Evolutionary conservation across 2,329 filamentous ascomycete species (phyloP).

Genomic region (Neonectria sp.): DNA sequence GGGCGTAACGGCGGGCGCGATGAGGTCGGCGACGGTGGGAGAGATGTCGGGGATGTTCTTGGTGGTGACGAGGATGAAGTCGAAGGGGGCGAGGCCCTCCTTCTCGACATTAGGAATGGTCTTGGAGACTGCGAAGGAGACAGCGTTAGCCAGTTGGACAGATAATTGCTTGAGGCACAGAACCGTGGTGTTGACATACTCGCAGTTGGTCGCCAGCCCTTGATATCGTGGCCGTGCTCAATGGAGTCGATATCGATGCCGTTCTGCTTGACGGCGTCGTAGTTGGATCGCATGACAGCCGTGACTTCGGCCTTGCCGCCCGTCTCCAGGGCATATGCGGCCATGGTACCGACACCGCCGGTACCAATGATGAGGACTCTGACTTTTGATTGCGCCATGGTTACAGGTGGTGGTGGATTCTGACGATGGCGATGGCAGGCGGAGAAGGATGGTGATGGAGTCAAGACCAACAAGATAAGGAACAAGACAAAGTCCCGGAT

Average conservation of each 20-base stretch:
- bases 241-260: slow-evolving; percentile 70
- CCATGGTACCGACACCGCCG: slow-evolving; percentile 71
- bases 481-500: background rate
- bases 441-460: background rate
- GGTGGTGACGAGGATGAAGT: slow-evolving; percentile 71
- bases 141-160: background rate
- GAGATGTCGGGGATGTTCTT: slow-evolving; percentile 71
- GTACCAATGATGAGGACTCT: slow-evolving; percentile 67
- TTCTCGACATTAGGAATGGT: slow-evolving; percentile 61
- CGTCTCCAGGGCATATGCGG: slow-evolving; percentile 67
- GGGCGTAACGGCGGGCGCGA: slow-evolving; percentile 66
- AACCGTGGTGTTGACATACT: slow-evolving; percentile 46
- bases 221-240: slow-evolving; percentile 65
- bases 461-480: background rate
- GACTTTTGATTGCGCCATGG: slow-evolving; percentile 45
- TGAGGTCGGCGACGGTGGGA: slow-evolving; percentile 63
- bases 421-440: background rate
- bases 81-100: slow-evolving; percentile 55
- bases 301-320: slow-evolving; percentile 68
- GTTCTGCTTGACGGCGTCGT: slow-evolving; percentile 58
- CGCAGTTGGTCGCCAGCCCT: slow-evolving; percentile 62
- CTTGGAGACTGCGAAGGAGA: slow-evolving; percentile 58
- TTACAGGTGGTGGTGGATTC: background rate
- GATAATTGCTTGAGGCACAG: background rate
- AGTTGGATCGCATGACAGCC: slow-evolving; percentile 71